phyloP scores from a whole-genome alignment of 176 grass and related monocot species.

The Phoenix roebelenii region DNA sequence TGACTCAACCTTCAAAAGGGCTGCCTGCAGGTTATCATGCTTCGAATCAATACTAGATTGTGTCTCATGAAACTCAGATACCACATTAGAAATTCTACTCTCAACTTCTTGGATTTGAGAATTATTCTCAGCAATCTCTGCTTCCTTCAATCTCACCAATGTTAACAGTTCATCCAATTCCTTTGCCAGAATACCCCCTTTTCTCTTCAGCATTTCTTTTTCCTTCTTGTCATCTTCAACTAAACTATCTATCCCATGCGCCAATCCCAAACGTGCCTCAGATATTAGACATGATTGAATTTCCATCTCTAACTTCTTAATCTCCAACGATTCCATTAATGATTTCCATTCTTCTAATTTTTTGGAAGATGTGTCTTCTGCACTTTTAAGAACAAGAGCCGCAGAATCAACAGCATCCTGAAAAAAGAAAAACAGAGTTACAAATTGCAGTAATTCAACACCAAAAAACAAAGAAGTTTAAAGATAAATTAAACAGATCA shows the following conservation, averaged over 20 bases:
- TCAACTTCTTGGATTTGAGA: conserved; percentile 61
- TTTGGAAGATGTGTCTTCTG: conserved; percentile 46
- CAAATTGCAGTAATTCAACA: too few relatives aligned
- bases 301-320: conserved; percentile 62
- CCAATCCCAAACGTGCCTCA: conserved; percentile 49
- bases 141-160: conserved; percentile 80
- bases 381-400: conserved; percentile 44
- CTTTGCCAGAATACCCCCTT: conserved; percentile 48
- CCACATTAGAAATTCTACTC: conserved; percentile 48
- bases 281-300: conserved; percentile 69
- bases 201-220: conserved; percentile 51
- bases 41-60: conserved; percentile 67
- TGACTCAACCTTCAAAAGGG: conserved; percentile 42
- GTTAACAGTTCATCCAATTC: conserved; percentile 66
- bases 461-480: too few relatives aligned
- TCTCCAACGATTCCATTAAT: conserved; percentile 75
- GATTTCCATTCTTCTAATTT: conserved; percentile 79
- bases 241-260: conserved; percentile 66
- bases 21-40: conserved; percentile 42
- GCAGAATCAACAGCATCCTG: conserved; percentile 75
- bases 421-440: conserved; percentile 18
- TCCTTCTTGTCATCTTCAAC: conserved; percentile 68
- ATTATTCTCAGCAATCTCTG: conserved; percentile 88
- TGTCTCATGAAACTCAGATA: conserved; percentile 52
- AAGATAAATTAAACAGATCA: too few relatives aligned